Evolutionary conservation across 2,329 filamentous ascomycete genomes (phyloP), one percentile per base, ranked within the genome.

Genomic region (Venturia carpophila): DNA sequence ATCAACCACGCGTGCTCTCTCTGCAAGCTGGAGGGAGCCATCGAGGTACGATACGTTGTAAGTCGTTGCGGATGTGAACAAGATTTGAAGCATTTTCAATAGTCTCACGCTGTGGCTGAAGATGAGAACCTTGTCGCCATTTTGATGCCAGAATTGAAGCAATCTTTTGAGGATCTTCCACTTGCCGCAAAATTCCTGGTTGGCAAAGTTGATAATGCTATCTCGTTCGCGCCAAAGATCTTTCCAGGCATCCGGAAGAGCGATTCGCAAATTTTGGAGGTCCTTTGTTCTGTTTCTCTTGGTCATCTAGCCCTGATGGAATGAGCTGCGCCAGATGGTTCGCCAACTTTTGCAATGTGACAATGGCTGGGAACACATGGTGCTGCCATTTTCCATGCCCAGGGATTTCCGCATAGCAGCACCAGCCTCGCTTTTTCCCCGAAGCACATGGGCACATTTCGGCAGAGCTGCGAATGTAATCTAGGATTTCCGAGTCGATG

Each of bases 1-100:
- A 71, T 96, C 89, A 0, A 99, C 94, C 0, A 85, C 84, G 58
- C 84, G 85, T 68, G 92, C 87, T 11, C 94, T 87, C 65, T 96
- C 92, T 64, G 92, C 89, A 70, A 94, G 92, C 42, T 80, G 84
- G 78, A 97, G 86, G 11, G 86, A 85, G 0, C 94, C 94, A 71
- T 97, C 92, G 5, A 99, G 80, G 71, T 96, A 97, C 70, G 88
- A 93, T 68, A 96, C 88, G 65, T 88, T 95, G 77, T 97, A 99
- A 71, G 87, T 87, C 0, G 79, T 80, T 0, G 93, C 97, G 68
- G 90, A 88, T 70, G 88, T 87, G 75, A 99, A 96, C 0, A 99
- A 81, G 70, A 90, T 87, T 69, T 91, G 87, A 5, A 99, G 79
- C 73, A 97, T 94, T 56, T 86, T 87, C 30, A 99, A 78, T 2